phyloP scores from a whole-genome alignment of 768 basidiomycete species.

The Trametes cubensis region DNA sequence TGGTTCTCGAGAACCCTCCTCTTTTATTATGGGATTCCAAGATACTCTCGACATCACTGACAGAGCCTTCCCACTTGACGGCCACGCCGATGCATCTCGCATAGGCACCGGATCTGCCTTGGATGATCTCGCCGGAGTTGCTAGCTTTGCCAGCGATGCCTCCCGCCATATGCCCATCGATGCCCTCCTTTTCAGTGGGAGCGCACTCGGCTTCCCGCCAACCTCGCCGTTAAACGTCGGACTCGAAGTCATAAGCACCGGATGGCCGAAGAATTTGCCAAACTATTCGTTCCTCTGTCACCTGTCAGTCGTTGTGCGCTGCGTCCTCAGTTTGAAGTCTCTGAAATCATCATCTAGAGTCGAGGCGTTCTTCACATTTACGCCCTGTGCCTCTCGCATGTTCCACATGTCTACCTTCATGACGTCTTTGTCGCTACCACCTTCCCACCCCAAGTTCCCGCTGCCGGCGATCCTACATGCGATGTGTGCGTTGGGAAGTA shows the following conservation, averaged over 20 bases:
- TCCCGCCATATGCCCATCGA: not conserved
- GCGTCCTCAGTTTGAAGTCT: not conserved
- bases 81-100: not conserved
- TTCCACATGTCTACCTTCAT: slow-evolving; percentile 71
- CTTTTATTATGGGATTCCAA: not conserved
- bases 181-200: not conserved
- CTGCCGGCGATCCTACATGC: slow-evolving; percentile 73
- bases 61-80: not conserved
- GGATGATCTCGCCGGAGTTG: slow-evolving; percentile 23
- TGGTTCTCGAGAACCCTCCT: not conserved
- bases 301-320: slow-evolving; percentile 48
- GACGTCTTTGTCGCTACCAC: slow-evolving; percentile 62
- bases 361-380: slow-evolving; percentile 78
- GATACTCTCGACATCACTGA: too few species aligned
- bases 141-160: slow-evolving; percentile 1
- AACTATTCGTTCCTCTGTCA: slow-evolving; percentile 63
- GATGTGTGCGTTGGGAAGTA: slow-evolving; percentile 80
- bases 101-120: not conserved
- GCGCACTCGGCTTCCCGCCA: not conserved
- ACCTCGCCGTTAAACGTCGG: not conserved
- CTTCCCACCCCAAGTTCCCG: slow-evolving; percentile 75
- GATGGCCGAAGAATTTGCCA: slow-evolving; percentile 67
- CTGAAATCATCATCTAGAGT: slow-evolving; percentile 44
- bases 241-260: slow-evolving; percentile 31
- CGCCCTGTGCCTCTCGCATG: slow-evolving; percentile 72